Conservation (phyloP, 2,329 filamentous ascomycete species). For the Rhytidhysteron rufulum region DNA sequence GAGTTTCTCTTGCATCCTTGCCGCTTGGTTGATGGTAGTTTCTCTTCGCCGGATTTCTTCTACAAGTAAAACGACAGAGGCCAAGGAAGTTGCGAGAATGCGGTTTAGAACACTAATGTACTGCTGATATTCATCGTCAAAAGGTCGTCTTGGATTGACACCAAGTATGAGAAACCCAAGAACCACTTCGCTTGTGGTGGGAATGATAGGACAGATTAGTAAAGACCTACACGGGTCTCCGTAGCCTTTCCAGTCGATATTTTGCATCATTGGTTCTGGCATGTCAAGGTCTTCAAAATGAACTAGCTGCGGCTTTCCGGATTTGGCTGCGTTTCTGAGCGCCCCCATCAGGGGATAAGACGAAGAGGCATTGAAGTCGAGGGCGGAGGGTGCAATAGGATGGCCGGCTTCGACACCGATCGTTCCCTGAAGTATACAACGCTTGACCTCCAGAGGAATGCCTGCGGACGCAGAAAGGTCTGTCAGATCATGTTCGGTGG, state of each 20-base stretch:
- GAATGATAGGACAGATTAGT: constrained; percentile 35
- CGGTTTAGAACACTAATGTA: constrained; percentile 35
- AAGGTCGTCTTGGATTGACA: constrained; percentile 35
- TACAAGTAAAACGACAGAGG: constrained; percentile 38
- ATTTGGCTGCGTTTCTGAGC: constrained; percentile 27
- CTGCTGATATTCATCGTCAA: constrained; percentile 36
- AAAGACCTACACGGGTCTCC: constrained; percentile 30
- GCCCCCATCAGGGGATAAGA: constrained; percentile 19
- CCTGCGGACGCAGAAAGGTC: constrained; percentile 58
- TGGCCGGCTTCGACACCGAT: constrained; percentile 6
- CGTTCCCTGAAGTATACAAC: neutral
- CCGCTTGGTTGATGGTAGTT: constrained; percentile 27
- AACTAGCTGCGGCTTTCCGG: constrained; percentile 24
- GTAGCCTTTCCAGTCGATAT: constrained; percentile 31
- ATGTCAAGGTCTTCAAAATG: constrained; percentile 25
- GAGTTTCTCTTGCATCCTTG: constrained; percentile 30
- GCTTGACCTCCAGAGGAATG: neutral
- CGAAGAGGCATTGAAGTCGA: constrained; percentile 8
- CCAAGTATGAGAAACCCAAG: constrained; percentile 39
- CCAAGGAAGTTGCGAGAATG: constrained; percentile 35
- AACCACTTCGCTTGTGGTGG: constrained; percentile 29
- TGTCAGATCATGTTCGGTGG: constrained; percentile 61
- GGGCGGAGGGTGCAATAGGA: constrained; percentile 10
- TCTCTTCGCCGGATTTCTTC: constrained; percentile 33
- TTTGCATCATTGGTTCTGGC: constrained; percentile 18